A percentile compares a stretch with the other conserved stretches of the same genome.
Conservation (phyloP, 2,329 filamentous ascomycete genomes). For the Epichloe hybrida region DNA sequence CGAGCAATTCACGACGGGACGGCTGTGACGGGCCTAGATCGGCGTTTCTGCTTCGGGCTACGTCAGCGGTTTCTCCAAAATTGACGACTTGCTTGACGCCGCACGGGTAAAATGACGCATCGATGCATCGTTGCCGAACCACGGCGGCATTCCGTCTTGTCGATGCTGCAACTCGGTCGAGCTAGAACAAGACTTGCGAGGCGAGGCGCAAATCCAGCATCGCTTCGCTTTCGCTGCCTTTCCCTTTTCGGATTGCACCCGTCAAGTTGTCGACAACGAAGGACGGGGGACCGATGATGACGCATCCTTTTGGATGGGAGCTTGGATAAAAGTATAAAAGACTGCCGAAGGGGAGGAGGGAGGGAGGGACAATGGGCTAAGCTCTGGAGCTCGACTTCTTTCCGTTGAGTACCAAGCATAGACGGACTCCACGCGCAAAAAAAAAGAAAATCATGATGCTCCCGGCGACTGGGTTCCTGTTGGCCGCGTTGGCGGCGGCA, state of each 20-base stretch:
- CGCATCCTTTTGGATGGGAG: neutral
- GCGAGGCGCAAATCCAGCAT: constrained; percentile 36
- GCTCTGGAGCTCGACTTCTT: neutral
- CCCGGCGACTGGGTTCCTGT: neutral
- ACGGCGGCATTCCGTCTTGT: too few species aligned
- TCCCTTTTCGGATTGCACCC: neutral
- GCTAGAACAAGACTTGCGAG: too few species aligned
- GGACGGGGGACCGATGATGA: neutral
- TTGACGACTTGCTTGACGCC: too few species aligned
- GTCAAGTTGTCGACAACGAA: neutral
- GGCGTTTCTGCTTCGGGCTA: too few species aligned
- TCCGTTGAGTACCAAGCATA: too few species aligned
- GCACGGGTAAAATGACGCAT: too few species aligned
- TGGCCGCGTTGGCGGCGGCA: neutral
- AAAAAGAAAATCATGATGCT: constrained; percentile 21
- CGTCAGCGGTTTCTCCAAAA: too few species aligned
- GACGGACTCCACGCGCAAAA: constrained; percentile 22
- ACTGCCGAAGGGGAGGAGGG: neutral
- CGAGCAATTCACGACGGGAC: too few species aligned
- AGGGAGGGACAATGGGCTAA: neutral
- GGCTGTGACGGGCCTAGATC: too few species aligned
- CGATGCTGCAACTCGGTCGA: too few species aligned
- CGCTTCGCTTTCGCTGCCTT: constrained; percentile 16
- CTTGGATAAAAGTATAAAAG: neutral
- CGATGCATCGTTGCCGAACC: too few species aligned